These are phyloP conservation scores for Marsdenia floribunda DNA, from an alignment of 257 asterid genomes.

Conservation along the genomic window DNA sequence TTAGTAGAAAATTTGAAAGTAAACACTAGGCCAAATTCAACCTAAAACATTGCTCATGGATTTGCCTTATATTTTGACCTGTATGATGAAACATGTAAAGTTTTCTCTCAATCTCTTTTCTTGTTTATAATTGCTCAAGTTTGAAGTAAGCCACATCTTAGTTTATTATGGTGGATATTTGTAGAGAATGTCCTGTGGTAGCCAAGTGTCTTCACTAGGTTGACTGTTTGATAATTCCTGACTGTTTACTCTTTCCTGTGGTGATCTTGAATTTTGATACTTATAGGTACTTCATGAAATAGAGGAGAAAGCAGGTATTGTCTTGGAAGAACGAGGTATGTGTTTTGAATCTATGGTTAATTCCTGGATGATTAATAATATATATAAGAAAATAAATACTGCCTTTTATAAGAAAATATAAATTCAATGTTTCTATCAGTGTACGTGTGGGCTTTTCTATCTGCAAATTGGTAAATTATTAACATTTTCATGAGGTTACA, in stretches of 20 bases:
- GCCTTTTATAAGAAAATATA: neutral
- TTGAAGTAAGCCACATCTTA: neutral
- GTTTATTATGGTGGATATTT: neutral
- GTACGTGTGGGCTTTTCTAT: neutral
- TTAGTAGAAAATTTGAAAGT: too few species aligned
- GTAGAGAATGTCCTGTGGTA: neutral
- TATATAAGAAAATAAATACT: neutral
- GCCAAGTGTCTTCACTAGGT: neutral
- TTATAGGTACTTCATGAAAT: constrained; percentile 74
- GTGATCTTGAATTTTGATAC: neutral
- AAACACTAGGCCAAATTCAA: too few species aligned
- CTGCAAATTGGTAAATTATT: neutral
- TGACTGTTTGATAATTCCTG: neutral
- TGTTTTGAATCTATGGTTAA: neutral
- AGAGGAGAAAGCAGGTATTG: constrained; percentile 73
- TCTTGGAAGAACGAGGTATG: constrained; percentile 91
- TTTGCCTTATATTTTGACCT: neutral
- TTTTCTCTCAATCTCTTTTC: neutral
- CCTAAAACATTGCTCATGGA: neutral
- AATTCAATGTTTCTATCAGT: neutral
- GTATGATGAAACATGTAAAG: neutral
- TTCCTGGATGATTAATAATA: neutral
- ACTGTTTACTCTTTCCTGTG: neutral
- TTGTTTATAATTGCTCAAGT: neutral
- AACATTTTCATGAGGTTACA: neutral